These are phyloP conservation scores for Mycosphaerella sp. DNA, from an alignment of 2,329 filamentous ascomycete genomes.

Conservation along the genomic window DNA sequence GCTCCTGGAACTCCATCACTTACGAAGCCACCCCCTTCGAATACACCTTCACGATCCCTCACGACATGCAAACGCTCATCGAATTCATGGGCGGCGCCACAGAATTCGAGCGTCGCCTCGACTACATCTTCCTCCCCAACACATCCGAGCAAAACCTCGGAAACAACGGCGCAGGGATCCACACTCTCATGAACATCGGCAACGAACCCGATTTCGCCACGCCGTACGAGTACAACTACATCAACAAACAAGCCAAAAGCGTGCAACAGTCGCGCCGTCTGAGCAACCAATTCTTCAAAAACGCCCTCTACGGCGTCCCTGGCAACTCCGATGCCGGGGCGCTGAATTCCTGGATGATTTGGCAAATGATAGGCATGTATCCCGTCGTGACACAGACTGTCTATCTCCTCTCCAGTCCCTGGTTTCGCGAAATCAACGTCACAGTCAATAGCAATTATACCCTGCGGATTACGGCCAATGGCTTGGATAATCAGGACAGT, in stretches of 20 bases:
- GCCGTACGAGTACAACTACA: slow-evolving; percentile 32
- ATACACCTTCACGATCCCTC: slow-evolving; percentile 41
- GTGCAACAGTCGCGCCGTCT: slow-evolving; percentile 25
- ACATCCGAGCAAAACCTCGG: slow-evolving; percentile 33
- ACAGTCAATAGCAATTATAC: slow-evolving; percentile 31
- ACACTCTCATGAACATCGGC: slow-evolving; percentile 34
- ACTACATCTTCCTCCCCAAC: slow-evolving; percentile 40
- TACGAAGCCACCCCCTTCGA: slow-evolving; percentile 43
- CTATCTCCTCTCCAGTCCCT: slow-evolving; percentile 33
- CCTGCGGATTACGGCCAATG: slow-evolving; percentile 44
- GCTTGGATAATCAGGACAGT: slow-evolving; percentile 39
- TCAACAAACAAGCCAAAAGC: slow-evolving; percentile 30
- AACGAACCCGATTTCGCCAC: slow-evolving; percentile 34
- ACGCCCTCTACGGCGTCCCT: slow-evolving; percentile 29
- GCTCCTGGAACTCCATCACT: slow-evolving; percentile 38
- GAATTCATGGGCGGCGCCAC: slow-evolving; percentile 38
- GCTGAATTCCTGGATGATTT: slow-evolving; percentile 30
- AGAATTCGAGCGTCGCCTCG: slow-evolving; percentile 38
- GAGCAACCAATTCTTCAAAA: slow-evolving; percentile 30
- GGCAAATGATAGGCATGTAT: slow-evolving; percentile 34
- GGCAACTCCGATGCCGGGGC: slow-evolving; percentile 34
- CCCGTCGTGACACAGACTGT: slow-evolving; percentile 29
- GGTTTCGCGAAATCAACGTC: slow-evolving; percentile 30
- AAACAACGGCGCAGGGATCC: slow-evolving; percentile 35
- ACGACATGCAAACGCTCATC: slow-evolving; percentile 40